These are phyloP conservation scores for Crassisporium funariophilum DNA, from an alignment of 768 basidiomycete species.

Conservation along the genomic window DNA sequence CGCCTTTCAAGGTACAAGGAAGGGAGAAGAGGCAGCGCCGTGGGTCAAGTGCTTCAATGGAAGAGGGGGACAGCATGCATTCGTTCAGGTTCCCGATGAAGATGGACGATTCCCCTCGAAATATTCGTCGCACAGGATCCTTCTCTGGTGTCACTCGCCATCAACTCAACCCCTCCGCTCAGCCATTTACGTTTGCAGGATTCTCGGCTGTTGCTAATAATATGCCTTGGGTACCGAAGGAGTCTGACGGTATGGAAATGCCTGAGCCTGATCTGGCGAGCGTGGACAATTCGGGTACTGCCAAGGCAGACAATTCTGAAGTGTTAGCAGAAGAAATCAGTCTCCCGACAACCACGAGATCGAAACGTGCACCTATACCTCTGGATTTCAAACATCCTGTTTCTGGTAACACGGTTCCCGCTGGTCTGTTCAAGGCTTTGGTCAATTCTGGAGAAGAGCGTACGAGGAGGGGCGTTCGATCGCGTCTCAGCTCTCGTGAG, in stretches of 20 bases:
- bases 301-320: constrained; percentile 32
- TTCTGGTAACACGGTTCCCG: constrained; percentile 76
- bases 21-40: constrained; percentile 79
- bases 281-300: constrained; percentile 37
- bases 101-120: constrained; percentile 47
- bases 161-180: constrained; percentile 46
- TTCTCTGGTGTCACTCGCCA: constrained; percentile 23
- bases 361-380: constrained; percentile 75
- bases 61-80: constrained; percentile 66
- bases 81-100: constrained; percentile 76
- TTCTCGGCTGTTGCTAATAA: constrained; percentile 47
- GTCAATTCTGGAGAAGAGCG: constrained; percentile 62
- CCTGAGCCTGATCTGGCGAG: constrained; percentile 8
- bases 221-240: constrained; percentile 26
- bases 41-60: constrained; percentile 44
- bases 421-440: constrained; percentile 83
- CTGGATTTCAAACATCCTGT: constrained; percentile 64
- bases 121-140: constrained; percentile 42
- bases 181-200: constrained; percentile 72
- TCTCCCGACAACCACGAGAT: constrained; percentile 29
- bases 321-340: constrained; percentile 27
- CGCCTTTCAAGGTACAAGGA: constrained; percentile 61
- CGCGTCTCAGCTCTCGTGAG: constrained; percentile 74
- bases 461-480: constrained; percentile 71
- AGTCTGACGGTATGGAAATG: constrained; percentile 7